Conservation (phyloP, 345 rosid species). For the Syzygium oleosum region DNA sequence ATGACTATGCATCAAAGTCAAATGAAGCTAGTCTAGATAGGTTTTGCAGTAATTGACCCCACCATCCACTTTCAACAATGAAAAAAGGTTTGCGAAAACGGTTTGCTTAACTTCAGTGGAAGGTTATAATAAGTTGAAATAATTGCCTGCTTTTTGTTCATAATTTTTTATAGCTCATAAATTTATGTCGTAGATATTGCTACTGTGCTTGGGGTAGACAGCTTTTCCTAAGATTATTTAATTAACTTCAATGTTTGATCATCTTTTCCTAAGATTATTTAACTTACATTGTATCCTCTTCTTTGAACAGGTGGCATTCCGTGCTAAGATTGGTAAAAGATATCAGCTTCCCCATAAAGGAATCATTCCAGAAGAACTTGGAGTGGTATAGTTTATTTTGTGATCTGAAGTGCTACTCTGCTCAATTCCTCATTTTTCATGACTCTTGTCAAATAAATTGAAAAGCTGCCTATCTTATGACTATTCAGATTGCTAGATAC, state of each 20-base stretch:
- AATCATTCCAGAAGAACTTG: conserved; percentile 93
- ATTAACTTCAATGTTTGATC: not conserved
- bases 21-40: not conserved
- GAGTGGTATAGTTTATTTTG: conserved; percentile 52
- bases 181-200: not conserved
- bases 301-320: conserved; percentile 71
- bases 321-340: conserved; percentile 87
- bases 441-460: not conserved
- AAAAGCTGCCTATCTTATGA: not conserved
- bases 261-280: not conserved
- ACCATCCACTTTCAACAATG: not conserved
- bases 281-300: not conserved
- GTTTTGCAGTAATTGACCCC: not conserved
- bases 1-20: not conserved
- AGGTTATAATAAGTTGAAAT: not conserved
- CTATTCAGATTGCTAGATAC: conserved; percentile 74
- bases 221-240: not conserved
- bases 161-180: not conserved
- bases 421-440: not conserved
- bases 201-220: not conserved
- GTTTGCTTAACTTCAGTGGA: not conserved
- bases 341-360: conserved; percentile 94
- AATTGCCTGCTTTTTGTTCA: not conserved
- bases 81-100: not conserved
- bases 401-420: not conserved